A percentile compares a stretch with the other conserved stretches of the same genome.
phyloP scores from a whole-genome alignment of 2,329 filamentous ascomycete species.

The Phaeophleospora eucalypticola region DNA sequence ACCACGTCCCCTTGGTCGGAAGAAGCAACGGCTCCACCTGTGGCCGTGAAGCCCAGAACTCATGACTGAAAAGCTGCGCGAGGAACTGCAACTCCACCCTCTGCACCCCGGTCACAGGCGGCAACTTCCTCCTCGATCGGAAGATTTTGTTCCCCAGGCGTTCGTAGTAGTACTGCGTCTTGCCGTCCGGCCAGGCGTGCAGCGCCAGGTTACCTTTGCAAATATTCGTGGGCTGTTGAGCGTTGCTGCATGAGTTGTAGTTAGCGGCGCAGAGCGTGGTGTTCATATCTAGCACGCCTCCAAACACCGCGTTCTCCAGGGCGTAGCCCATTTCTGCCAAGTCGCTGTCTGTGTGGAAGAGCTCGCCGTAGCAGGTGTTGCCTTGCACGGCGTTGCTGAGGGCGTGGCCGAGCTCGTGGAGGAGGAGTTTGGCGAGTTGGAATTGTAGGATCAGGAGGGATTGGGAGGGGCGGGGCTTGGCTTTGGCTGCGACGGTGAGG shows the following conservation, averaged over 20 bases:
- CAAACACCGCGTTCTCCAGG: constrained; percentile 4
- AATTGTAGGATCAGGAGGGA: constrained; percentile 1
- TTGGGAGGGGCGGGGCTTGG: background rate
- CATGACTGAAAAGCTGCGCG: background rate
- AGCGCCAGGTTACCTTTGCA: background rate
- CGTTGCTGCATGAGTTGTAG: background rate
- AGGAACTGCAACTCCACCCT: background rate
- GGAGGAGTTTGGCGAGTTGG: background rate
- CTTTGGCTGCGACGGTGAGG: background rate
- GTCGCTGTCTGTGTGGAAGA: background rate
- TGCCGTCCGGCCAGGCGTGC: background rate
- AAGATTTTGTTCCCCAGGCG: background rate
- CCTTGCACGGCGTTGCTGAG: constrained; percentile 3
- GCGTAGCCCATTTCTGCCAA: constrained; percentile 4
- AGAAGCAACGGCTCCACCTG: background rate
- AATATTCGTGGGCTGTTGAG: background rate
- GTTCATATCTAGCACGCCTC: background rate
- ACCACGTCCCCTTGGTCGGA: background rate
- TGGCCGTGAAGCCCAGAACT: background rate
- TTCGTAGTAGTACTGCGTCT: background rate
- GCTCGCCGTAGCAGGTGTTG: background rate
- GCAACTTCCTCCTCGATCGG: background rate
- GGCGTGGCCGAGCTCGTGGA: constrained; percentile 7
- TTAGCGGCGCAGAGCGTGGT: background rate
- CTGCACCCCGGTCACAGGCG: background rate